phyloP scores from a whole-genome alignment of 1,284 basidiomycete species.

The Boletus semigastroideus region DNA sequence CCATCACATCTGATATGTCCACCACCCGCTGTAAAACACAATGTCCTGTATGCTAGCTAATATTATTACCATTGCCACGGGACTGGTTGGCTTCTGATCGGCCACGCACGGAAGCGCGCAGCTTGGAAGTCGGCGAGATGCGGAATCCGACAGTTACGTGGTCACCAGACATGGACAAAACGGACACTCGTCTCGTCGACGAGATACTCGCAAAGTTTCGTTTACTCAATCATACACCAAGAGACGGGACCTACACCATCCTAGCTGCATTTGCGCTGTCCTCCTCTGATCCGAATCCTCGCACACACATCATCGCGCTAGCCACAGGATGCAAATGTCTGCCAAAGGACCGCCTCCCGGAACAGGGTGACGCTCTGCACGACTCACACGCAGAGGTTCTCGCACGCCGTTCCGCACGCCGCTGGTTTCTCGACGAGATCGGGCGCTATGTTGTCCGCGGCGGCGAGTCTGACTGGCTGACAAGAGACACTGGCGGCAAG shows the following conservation, averaged over 20 bases:
- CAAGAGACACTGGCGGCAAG: constrained; percentile 34
- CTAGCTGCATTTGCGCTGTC: constrained; percentile 59
- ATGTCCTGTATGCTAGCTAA: neutral
- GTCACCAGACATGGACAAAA: neutral
- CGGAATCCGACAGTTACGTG: no score
- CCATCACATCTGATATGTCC: constrained; percentile 10
- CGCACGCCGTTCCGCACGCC: constrained; percentile 73
- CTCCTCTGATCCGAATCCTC: constrained; percentile 8
- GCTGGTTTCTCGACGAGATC: constrained; percentile 82
- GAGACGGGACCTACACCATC: constrained; percentile 54
- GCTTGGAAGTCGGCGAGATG: no score
- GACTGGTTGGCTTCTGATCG: no score
- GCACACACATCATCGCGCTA: constrained; percentile 61
- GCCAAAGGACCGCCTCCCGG: constrained; percentile 61
- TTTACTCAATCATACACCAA: constrained; percentile 47
- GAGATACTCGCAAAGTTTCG: constrained; percentile 45
- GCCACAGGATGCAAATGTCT: constrained; percentile 89
- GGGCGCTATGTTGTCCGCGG: constrained; percentile 31
- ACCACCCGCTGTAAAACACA: neutral
- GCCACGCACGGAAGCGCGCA: no score
- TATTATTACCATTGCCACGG: no score
- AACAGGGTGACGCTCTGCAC: constrained; percentile 79
- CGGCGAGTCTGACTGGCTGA: constrained; percentile 47
- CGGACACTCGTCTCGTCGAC: constrained; percentile 26
- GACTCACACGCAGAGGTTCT: constrained; percentile 92